Conservation (phyloP, 78 protist species). For the Creolimax fragrantissima region DNA sequence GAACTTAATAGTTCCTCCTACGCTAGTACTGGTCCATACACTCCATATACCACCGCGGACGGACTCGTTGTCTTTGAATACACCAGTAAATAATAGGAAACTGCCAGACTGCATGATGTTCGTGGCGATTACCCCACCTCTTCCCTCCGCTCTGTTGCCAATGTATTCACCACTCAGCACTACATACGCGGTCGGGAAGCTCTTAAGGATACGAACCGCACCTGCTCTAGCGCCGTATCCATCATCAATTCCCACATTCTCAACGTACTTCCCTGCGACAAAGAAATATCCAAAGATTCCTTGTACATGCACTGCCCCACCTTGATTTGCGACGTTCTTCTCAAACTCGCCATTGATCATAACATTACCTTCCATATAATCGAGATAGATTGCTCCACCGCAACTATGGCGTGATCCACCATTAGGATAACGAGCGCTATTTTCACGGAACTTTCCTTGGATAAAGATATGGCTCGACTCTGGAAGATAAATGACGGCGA, state of each 20-base stretch:
- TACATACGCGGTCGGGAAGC: not conserved
- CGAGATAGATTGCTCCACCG: constrained; percentile 16
- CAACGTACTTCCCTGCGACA: not conserved
- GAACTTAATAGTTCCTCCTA: not conserved
- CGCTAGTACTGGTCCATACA: not conserved
- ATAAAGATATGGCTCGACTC: not conserved
- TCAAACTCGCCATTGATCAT: not conserved
- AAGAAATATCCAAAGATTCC: not conserved
- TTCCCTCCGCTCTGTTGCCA: constrained; percentile 10
- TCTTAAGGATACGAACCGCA: not conserved
- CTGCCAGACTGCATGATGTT: not conserved
- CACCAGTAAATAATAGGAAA: not conserved
- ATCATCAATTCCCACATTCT: not conserved
- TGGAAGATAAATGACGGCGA: not conserved
- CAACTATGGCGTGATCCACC: not conserved
- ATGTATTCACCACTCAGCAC: not conserved
- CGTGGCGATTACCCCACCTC: constrained; percentile 11
- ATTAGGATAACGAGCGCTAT: not conserved
- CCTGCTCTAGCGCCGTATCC: not conserved
- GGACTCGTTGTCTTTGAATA: not conserved
- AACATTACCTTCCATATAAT: not conserved
- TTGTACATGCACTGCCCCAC: not conserved
- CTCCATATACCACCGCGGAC: not conserved
- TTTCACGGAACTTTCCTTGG: not conserved
- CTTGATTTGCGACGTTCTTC: not conserved